phyloP scores from a whole-genome alignment of 768 basidiomycete genomes.

The Termitomyces eurrhizus region DNA sequence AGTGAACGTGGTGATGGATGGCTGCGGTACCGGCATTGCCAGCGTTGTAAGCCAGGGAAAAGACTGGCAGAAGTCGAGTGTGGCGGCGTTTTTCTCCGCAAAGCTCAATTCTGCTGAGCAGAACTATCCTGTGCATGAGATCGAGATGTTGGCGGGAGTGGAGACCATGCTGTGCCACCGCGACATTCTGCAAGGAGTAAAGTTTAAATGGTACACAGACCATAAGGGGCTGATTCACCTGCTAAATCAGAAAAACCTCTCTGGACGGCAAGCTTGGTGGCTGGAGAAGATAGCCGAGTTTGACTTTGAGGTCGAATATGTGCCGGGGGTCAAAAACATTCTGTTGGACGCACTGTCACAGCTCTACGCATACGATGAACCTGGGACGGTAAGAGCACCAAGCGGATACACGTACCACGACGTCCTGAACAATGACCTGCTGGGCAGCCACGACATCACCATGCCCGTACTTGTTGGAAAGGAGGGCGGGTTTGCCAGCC shows the following conservation, averaged over 20 bases:
- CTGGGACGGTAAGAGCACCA: not conserved
- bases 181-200: not conserved
- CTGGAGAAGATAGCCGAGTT: not conserved
- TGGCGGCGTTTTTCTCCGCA: not conserved
- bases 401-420: not conserved
- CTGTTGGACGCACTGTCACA: not conserved
- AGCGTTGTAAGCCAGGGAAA: not conserved
- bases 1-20: not conserved
- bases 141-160: not conserved
- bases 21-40: not conserved
- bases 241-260: not conserved
- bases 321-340: not conserved
- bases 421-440: not conserved
- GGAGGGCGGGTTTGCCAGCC: not conserved
- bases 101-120: not conserved
- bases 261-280: not conserved
- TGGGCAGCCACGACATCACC: not conserved
- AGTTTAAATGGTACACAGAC: not conserved
- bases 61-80: not conserved
- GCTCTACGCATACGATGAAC: not conserved
- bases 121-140: not conserved
- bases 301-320: not conserved
- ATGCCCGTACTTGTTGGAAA: not conserved
- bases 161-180: not conserved
- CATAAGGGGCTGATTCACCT: not conserved